Base-by-base conservation (phyloP, 169 alveolate species). In the Perkinsus marinus region DNA sequence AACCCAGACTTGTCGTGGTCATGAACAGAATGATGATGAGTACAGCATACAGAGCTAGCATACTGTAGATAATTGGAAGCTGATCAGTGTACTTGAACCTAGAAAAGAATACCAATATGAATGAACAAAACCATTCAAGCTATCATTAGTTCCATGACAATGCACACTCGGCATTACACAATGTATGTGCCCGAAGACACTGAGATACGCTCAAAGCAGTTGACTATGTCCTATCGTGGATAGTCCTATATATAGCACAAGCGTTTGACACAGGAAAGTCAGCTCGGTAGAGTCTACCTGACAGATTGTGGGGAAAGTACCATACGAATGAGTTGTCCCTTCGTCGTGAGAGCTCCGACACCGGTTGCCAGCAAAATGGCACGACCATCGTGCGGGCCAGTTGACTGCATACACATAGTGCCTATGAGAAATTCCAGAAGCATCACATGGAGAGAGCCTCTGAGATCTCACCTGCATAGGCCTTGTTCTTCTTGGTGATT, bases 301-400 rank as follows among this genome's bases (percentile, higher is more conserved):
- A 57, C 79, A 0, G 79, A 57, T 30, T 57, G 79, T 26, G 91
- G 69, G 69, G 26, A 90, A 39, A 90, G 68, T 37, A 90, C 57
- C 37, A 36, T 17, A 0, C 91, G 91, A 90, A 90, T 90, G 47
- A 90, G 43, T 34, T 39, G 68, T 16, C 91, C 91, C 39, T 90
- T 90, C 7, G 91, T 26, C 39, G 91, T 90, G 6, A 22, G 69
- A 36, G 91, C 91, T 57, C 79, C 79, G 22, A 57, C 34, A 37
- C 69, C 91, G 5, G 91, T 90, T 0, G 91, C 91, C 19, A 90
- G 39, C 38, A 90, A 38, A 16, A 90, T 69, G 19, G 91, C 91
- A 36, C 43, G 41, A 0, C 79, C 91, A 0, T 43, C 47, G 17
- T 19, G 39, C 19, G 36, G 37, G 39, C 39, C 39, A 26, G 91